Evolutionary conservation across 371 early-diverging fungal species (phyloP).

Genomic region (Circinella minor): DNA sequence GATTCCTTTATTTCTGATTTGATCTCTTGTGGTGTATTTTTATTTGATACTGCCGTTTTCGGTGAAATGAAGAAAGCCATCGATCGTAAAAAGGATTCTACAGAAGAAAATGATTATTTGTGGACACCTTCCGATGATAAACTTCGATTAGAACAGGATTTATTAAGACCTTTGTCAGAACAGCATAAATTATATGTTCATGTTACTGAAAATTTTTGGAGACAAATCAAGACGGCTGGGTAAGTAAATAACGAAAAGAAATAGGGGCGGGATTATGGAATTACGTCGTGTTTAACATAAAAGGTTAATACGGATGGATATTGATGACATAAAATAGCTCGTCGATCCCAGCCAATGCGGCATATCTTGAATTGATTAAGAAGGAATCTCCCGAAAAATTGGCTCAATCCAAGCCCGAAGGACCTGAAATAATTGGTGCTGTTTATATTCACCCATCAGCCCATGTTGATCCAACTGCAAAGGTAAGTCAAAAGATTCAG

Average conservation of each 20-base stretch:
- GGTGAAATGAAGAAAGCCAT: slow-evolving; percentile 79
- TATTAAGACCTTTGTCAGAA: slow-evolving; percentile 84
- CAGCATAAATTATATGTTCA: slow-evolving; percentile 82
- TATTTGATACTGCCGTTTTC: slow-evolving; percentile 89
- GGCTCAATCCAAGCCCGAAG: slow-evolving; percentile 52
- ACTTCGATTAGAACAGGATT: slow-evolving; percentile 91
- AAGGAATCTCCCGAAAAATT: slow-evolving; percentile 67
- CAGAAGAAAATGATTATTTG: slow-evolving; percentile 60
- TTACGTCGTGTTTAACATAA: background rate
- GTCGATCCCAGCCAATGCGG: slow-evolving; percentile 91
- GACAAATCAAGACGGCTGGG: slow-evolving; percentile 94
- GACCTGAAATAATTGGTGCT: slow-evolving; percentile 88
- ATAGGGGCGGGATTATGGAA: too few relatives aligned
- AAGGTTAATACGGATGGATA: background rate
- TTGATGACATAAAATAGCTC: slow-evolving; percentile 54
- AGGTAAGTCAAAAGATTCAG: slow-evolving; percentile 45
- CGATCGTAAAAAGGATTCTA: slow-evolving; percentile 56
- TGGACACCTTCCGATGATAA: slow-evolving; percentile 66
- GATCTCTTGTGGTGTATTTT: slow-evolving; percentile 93
- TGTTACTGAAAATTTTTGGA: slow-evolving; percentile 86
- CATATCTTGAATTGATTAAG: slow-evolving; percentile 82
- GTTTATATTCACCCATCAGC: slow-evolving; percentile 96
- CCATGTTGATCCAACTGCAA: slow-evolving; percentile 90
- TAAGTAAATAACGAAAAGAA: slow-evolving; percentile 27
- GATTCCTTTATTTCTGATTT: slow-evolving; percentile 92